Evolutionary conservation across 257 asterid species (phyloP), one percentile per base, ranked within the genome.

Genomic region (Craterostigma plantagineum): DNA sequence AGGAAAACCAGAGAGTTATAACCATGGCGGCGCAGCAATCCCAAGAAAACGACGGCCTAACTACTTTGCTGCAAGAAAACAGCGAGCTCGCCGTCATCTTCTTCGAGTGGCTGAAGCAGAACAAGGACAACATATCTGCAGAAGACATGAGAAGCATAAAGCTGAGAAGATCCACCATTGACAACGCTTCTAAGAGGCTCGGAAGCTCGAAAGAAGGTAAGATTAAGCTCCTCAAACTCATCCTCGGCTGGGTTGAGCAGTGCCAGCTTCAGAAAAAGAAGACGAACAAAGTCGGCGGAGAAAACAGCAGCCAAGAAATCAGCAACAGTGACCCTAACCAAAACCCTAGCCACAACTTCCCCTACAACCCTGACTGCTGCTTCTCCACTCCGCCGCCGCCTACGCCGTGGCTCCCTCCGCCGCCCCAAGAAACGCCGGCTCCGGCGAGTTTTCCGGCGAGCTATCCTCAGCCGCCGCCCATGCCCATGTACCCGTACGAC

Each of bases 81-180:
- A 34, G 64, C 43, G 98, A 87, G 53, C 74, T 87, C 0, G 77
- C 83, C 0, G 53, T 30, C 34, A 74, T 82, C 11, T 87, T 87
- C 45, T 56, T 87, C 38, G 92, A 82, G 8, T 87, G 98, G 98
- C 35, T 87, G 41, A 87, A 79, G 72, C 83, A 75, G 38, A 82
- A 82, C 61, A 74, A 52, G 60, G 85, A 82, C 10, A 33, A 54
- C 64, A 76, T 87, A 1, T 76, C 92, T 0, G 98, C 93, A 0
- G 80, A 79, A 18, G 95, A 87, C 34, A 69, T 87, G 83, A 62
- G 93, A 54, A 75, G 51, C 51, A 87, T 87, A 5, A 87, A 72
- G 48, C 86, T 87, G 8, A 76, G 69, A 50, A 70, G 93, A 4
- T 73, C 95, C 34, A 87, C 98, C 23, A 64, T 87, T 10, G 95